Conservation (phyloP, 352 stramenopile species). For the Globisporangium perplexum region DNA sequence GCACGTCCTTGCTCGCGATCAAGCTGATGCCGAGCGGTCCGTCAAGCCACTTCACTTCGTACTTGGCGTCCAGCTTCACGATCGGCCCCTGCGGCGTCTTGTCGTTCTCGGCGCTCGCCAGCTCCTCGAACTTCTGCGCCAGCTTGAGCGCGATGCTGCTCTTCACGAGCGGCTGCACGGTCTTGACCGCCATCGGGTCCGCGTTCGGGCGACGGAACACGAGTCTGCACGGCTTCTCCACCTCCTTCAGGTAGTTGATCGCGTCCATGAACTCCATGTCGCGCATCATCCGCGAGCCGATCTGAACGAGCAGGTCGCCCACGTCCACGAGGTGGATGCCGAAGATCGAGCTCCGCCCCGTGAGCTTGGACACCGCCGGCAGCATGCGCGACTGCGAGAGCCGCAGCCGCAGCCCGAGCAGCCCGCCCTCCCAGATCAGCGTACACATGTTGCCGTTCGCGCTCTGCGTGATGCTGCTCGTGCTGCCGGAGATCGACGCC, state of each 20-base stretch:
- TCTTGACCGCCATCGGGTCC: constrained; percentile 75
- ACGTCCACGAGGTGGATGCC: constrained; percentile 84
- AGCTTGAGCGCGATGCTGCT: constrained; percentile 68
- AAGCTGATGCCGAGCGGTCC: constrained; percentile 82
- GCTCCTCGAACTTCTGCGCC: constrained; percentile 70
- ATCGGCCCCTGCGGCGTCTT: constrained; percentile 56
- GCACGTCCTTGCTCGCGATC: constrained; percentile 83
- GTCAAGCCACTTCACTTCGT: constrained; percentile 86
- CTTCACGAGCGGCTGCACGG: constrained; percentile 65
- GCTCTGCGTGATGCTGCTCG: constrained; percentile 51
- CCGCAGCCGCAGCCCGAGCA: constrained; percentile 66
- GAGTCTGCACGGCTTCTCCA: constrained; percentile 66
- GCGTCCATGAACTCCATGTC: constrained; percentile 85
- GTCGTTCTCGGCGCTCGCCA: constrained; percentile 61
- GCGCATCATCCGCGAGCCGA: constrained; percentile 55
- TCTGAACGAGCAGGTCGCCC: constrained; percentile 71
- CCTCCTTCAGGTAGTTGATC: constrained; percentile 81
- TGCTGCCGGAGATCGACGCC: constrained; percentile 55
- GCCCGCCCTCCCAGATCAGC: constrained; percentile 76
- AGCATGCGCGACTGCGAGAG: constrained; percentile 81
- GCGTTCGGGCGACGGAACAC: constrained; percentile 65
- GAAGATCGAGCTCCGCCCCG: constrained; percentile 77
- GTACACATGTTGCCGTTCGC: constrained; percentile 67
- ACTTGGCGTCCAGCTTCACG: constrained; percentile 79
- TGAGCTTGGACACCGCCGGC: constrained; percentile 81